Evolutionary conservation across 768 basidiomycete species (phyloP), one percentile per base, ranked within the genome.

Genomic region (Termitomyces sp.): DNA sequence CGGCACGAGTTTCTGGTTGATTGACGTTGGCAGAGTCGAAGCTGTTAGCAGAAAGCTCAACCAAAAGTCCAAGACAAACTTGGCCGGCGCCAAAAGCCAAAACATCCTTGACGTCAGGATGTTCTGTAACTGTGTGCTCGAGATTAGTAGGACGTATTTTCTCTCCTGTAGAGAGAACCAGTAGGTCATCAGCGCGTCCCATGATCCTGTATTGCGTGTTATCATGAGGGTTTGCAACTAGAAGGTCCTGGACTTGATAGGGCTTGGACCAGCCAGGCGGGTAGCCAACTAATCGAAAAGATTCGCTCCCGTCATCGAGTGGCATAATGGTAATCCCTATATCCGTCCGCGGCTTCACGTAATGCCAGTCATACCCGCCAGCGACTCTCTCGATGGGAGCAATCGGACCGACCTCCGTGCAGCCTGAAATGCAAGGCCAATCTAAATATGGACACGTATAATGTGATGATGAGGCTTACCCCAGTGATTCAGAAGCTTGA

Each of bases 121-220:
- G 73, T 57, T 74, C 75, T 4, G 72, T 62, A 4, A 79, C 65
- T 9, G 67, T 67, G 7, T 62, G 62, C 65, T 80, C 78, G 45
- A 76, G 59, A 42, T 35, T 67, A 4, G 73, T 66, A 20, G 78
- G 76, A 1, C 71, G 69, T 18, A 79, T 69, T 64, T 80, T 80
- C 63, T 80, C 79, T 11, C 79, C 79, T 0, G 74, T 80, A 7
- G 75, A 73, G 15, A 81, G 72, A 39, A 81, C 77, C 11, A 81
- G 60, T 22, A 80, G 70, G 55, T 80, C 77, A 57, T 80, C 78
- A 3, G 73, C 70, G 18, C 78, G 73, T 5, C 76, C 77, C 33
- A 75, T 65, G 36, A 80, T 74, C 20, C 66, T 69, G 63, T 72
- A 73, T 50, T 78, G 75, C 32, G 63, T 69, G 22, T 63, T 60